Conservation (phyloP, 202 grass and related monocot species). For the Brachypodium distachyon region DNA sequence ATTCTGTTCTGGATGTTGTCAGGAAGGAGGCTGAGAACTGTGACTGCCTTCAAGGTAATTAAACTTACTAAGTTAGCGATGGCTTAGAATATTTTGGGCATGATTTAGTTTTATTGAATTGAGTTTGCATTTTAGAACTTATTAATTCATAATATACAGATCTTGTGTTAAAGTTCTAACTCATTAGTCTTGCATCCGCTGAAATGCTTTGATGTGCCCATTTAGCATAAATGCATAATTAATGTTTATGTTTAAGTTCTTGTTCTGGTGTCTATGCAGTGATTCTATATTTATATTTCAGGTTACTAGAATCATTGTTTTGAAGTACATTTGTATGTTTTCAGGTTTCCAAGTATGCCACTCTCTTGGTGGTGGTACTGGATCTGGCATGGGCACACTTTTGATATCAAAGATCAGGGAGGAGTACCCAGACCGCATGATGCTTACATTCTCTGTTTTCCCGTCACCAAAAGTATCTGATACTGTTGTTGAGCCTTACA, state of each 20-base stretch:
- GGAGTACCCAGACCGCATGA: constrained; percentile 48
- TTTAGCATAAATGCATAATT: background rate
- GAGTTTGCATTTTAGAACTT: background rate
- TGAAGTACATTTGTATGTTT: background rate
- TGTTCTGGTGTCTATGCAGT: background rate
- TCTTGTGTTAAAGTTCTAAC: too few species aligned
- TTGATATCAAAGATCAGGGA: constrained; percentile 49
- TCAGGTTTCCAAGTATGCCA: constrained; percentile 54
- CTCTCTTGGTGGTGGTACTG: constrained; percentile 49
- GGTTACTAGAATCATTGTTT: background rate
- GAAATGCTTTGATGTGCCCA: background rate
- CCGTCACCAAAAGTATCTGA: constrained; percentile 49
- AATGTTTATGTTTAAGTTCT: background rate
- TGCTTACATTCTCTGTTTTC: constrained; percentile 54
- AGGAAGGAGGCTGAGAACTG: constrained; percentile 57
- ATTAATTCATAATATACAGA: background rate
- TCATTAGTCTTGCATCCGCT: too few species aligned
- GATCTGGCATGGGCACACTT: constrained; percentile 45
- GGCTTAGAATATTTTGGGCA: background rate
- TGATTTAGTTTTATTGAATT: background rate
- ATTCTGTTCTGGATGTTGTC: constrained; percentile 48
- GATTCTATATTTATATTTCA: background rate
- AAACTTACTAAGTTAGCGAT: background rate
- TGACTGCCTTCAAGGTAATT: constrained; percentile 52
- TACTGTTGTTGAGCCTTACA: constrained; percentile 45